Conservation (phyloP, 108 stramenopile genomes). For the Fragilariopsis cylindrus region DNA sequence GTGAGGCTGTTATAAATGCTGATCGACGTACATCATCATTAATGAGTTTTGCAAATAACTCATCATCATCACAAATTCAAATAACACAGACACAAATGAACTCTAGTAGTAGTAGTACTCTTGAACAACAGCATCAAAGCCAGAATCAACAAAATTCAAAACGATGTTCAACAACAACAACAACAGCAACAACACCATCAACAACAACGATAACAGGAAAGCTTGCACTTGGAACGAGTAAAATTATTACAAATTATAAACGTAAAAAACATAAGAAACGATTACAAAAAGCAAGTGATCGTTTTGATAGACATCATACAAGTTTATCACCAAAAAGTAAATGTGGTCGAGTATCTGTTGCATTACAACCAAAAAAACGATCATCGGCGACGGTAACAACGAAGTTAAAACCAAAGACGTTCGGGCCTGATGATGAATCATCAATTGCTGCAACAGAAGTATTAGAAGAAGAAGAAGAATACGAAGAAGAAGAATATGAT, state of each 20-base stretch:
- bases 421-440: background rate
- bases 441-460: background rate
- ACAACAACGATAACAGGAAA: too few relatives aligned
- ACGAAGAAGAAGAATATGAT: conserved; percentile 1
- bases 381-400: too few relatives aligned
- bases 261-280: background rate
- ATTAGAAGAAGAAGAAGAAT: background rate
- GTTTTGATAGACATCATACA: conserved; percentile 2
- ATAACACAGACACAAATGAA: too few relatives aligned
- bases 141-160: too few relatives aligned
- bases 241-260: background rate
- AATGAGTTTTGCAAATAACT: background rate
- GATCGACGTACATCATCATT: conserved; percentile 42
- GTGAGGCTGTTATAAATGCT: conserved; percentile 40
- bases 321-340: conserved; percentile 42
- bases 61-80: conserved; percentile 6
- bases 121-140: background rate
- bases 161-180: background rate
- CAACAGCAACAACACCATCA: background rate
- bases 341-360: background rate
- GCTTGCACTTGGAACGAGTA: background rate
- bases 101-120: background rate
- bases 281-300: background rate
- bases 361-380: background rate
- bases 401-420: background rate